Conservation (phyloP, 2,329 filamentous ascomycete genomes). For the Ascochyta viciae-villosae region DNA sequence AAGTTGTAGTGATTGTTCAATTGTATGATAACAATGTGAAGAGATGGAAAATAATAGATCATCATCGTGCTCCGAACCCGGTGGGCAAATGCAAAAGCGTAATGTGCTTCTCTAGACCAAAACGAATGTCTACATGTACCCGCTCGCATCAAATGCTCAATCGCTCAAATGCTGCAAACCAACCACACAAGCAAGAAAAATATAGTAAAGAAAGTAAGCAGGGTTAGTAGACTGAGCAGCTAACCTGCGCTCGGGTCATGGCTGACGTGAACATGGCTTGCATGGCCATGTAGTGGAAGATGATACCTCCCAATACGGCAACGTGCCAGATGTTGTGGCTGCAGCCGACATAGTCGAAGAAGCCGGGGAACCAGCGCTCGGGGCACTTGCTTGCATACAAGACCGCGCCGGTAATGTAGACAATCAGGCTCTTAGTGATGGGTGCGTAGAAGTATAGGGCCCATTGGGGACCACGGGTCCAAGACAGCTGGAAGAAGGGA, state of each 20-base stretch:
- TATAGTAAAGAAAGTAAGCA: not conserved
- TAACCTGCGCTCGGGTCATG: slow-evolving; percentile 45
- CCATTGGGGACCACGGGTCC: slow-evolving; percentile 78
- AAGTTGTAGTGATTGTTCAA: not conserved
- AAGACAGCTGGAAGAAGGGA: slow-evolving; percentile 82
- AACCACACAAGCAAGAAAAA: not conserved
- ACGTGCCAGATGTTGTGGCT: slow-evolving; percentile 98
- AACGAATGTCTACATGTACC: slow-evolving; percentile 17
- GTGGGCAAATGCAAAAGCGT: not conserved
- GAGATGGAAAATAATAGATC: not conserved
- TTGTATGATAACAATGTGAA: not conserved
- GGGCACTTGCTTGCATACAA: slow-evolving; percentile 93
- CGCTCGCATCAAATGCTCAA: slow-evolving; percentile 17
- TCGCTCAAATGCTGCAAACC: slow-evolving; percentile 16
- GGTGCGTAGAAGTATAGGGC: slow-evolving; percentile 90
- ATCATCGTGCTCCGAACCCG: not conserved
- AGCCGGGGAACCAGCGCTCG: slow-evolving; percentile 89
- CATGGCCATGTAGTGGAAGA: slow-evolving; percentile 98
- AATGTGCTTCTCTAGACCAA: not conserved
- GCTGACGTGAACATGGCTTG: slow-evolving; percentile 82
- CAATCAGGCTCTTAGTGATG: slow-evolving; percentile 81
- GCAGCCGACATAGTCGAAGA: slow-evolving; percentile 93
- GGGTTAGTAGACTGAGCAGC: slow-evolving; percentile 43
- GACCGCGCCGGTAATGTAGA: slow-evolving; percentile 84
- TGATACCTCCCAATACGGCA: slow-evolving; percentile 89